Percentiles rank a stretch among this genome's conserved stretches.
Conservation (phyloP, 805 yeast genomes). For the Teunomyces tritomae region DNA sequence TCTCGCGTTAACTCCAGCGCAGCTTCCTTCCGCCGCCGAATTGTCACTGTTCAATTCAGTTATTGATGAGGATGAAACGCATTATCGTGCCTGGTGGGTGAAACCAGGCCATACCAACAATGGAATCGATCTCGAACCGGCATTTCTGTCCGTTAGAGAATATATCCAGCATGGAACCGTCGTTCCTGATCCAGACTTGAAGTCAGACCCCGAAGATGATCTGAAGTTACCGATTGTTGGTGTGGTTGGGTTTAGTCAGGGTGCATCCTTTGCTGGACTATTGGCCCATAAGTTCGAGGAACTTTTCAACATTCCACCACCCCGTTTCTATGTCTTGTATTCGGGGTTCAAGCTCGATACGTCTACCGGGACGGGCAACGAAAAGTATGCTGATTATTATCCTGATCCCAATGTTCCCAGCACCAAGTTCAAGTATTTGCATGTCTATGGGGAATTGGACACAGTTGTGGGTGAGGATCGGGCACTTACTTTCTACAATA, state of each 20-base stretch:
- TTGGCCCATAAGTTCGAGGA: conserved; percentile 58
- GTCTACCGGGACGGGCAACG: conserved; percentile 21
- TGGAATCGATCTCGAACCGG: conserved; percentile 46
- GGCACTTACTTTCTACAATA: conserved; percentile 53
- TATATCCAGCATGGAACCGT: conserved; percentile 59
- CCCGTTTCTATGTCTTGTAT: conserved; percentile 70
- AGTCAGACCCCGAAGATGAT: conserved; percentile 18
- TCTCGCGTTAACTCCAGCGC: conserved; percentile 57
- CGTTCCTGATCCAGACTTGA: conserved; percentile 25
- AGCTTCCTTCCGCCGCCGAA: conserved; percentile 68
- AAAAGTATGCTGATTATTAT: conserved; percentile 22
- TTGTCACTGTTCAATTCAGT: conserved; percentile 48
- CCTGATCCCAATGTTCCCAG: conserved; percentile 17
- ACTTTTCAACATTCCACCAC: conserved; percentile 42
- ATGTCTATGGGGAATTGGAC: conserved; percentile 83
- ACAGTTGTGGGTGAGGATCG: conserved; percentile 78
- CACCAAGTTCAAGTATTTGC: conserved; percentile 46
- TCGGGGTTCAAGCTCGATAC: conserved; percentile 55
- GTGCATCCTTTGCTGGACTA: conserved; percentile 83
- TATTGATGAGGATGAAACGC: conserved; percentile 32
- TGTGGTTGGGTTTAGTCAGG: conserved; percentile 88
- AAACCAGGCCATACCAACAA: conserved; percentile 46
- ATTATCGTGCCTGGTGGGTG: conserved; percentile 75
- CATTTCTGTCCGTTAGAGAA: conserved; percentile 46
- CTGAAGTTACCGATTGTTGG: conserved; percentile 70